phyloP scores from a whole-genome alignment of 352 stramenopile genomes.

The Globisporangium emineosum region DNA sequence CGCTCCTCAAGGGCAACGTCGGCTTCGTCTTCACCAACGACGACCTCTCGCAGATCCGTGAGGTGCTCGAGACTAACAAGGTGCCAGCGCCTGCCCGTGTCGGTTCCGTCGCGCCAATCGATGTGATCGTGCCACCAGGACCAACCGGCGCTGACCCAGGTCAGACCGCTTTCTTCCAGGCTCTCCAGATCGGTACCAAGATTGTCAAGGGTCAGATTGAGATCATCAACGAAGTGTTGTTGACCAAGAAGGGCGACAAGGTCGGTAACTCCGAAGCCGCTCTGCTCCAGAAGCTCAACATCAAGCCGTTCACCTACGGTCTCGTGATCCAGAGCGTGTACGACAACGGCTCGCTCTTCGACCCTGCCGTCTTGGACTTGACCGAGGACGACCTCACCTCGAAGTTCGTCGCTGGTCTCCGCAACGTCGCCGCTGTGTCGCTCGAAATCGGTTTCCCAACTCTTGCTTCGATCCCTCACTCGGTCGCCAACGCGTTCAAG shows the following conservation, averaged over 20 bases:
- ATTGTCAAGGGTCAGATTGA: slow-evolving; percentile 99
- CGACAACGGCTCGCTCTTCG: slow-evolving; percentile 99
- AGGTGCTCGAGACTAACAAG: slow-evolving; percentile 86
- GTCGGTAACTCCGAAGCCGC: slow-evolving; percentile 98
- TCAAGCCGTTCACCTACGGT: slow-evolving; percentile 99
- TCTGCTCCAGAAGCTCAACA: slow-evolving; percentile 98
- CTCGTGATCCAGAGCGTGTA: slow-evolving; percentile 96
- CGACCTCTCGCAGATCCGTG: slow-evolving; percentile 92
- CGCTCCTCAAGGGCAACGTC: slow-evolving; percentile 95
- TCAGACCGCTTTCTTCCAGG: slow-evolving; percentile 99
- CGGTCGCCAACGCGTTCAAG: slow-evolving; percentile 99
- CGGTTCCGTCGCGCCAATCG: slow-evolving; percentile 92
- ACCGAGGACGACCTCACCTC: slow-evolving; percentile 95
- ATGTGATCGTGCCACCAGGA: slow-evolving; percentile 97
- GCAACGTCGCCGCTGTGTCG: slow-evolving; percentile 94
- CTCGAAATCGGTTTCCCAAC: slow-evolving; percentile 96
- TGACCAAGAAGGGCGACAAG: slow-evolving; percentile 95
- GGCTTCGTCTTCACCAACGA: slow-evolving; percentile 99
- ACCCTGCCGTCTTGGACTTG: slow-evolving; percentile 98
- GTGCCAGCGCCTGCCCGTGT: slow-evolving; percentile 96
- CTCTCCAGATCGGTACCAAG: slow-evolving; percentile 98
- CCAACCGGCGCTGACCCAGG: slow-evolving; percentile 98
- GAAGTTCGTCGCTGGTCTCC: slow-evolving; percentile 95
- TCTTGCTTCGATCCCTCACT: slow-evolving; percentile 97
- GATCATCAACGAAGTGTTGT: slow-evolving; percentile 96